Percentiles rank a stretch among this genome's conserved stretches.
These are phyloP conservation scores for Venturia carpophila DNA, from an alignment of 2,329 filamentous ascomycete genomes.

Conservation along the genomic window DNA sequence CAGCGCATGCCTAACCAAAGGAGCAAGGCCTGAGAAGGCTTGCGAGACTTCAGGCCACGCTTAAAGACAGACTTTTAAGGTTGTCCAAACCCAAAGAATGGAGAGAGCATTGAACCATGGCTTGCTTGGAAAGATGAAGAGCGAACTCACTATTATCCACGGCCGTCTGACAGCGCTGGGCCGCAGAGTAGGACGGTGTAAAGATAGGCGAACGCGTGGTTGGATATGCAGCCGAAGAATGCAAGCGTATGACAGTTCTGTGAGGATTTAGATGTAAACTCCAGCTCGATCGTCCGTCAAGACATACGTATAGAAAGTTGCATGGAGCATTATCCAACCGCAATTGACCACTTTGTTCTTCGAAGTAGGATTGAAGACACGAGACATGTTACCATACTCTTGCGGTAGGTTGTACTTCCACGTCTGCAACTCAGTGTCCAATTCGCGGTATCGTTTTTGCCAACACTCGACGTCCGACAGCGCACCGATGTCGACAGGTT, in stretches of 20 bases:
- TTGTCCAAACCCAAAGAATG: background rate
- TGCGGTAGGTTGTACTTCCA: constrained; percentile 80
- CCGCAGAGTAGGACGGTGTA: constrained; percentile 74
- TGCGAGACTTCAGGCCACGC: background rate
- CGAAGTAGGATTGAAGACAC: constrained; percentile 42
- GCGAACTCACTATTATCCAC: constrained; percentile 33
- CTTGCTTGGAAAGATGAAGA: background rate
- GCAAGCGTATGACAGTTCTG: constrained; percentile 74
- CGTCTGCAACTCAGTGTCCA: constrained; percentile 68
- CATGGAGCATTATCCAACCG: constrained; percentile 85
- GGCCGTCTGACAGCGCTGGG: constrained; percentile 17
- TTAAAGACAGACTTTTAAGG: background rate
- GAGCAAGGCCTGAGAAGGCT: background rate
- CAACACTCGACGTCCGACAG: constrained; percentile 79
- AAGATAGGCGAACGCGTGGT: constrained; percentile 84
- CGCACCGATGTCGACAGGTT: constrained; percentile 80
- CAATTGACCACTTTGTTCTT: constrained; percentile 62
- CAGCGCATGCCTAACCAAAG: background rate
- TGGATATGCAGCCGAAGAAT: constrained; percentile 88
- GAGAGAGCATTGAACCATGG: background rate
- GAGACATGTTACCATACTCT: constrained; percentile 78
- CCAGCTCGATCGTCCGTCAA: background rate
- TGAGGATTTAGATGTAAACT: constrained; percentile 20
- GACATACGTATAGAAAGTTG: constrained; percentile 72
- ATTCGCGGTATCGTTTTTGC: constrained; percentile 78